phyloP scores from a whole-genome alignment of 164 flowering plant genomes.

The Tetrastigma voinierianum region DNA sequence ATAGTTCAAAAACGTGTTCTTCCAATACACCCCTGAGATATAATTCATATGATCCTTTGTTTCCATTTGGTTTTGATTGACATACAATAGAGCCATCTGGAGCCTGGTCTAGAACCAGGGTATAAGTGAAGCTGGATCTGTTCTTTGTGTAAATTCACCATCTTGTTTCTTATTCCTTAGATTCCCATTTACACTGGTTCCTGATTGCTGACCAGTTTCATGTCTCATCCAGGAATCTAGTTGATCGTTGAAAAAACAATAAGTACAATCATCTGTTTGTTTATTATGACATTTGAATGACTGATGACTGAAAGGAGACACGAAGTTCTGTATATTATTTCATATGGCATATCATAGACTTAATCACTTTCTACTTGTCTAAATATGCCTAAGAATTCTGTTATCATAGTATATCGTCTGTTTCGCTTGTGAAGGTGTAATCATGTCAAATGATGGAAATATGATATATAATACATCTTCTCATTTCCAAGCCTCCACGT shows the following conservation, averaged over 20 bases:
- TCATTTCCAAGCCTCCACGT: background rate
- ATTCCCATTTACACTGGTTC: background rate
- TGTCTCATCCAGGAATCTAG: background rate
- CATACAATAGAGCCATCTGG: slow-evolving; percentile 9
- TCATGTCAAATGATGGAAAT: background rate
- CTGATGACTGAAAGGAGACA: no score
- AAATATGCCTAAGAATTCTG: slow-evolving; percentile 6
- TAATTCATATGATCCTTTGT: slow-evolving; percentile 57
- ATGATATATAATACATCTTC: slow-evolving; percentile 1
- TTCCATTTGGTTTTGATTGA: slow-evolving; percentile 73
- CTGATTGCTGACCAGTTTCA: background rate
- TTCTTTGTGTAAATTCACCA: background rate
- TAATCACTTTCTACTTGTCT: slow-evolving; percentile 10
- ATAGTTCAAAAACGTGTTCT: slow-evolving; percentile 74
- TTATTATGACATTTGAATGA: no score
- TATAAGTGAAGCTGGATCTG: background rate
- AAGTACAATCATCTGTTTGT: background rate
- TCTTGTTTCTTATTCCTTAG: background rate
- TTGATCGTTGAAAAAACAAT: background rate
- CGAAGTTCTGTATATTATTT: background rate
- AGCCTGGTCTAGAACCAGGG: background rate
- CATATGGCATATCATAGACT: slow-evolving; percentile 5
- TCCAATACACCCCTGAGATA: slow-evolving; percentile 54
- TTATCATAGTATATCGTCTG: background rate
- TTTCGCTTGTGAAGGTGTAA: background rate